Evolutionary conservation across 768 basidiomycete species (phyloP), one percentile per base, ranked within the genome.

Genomic region (Daedalea quercina): DNA sequence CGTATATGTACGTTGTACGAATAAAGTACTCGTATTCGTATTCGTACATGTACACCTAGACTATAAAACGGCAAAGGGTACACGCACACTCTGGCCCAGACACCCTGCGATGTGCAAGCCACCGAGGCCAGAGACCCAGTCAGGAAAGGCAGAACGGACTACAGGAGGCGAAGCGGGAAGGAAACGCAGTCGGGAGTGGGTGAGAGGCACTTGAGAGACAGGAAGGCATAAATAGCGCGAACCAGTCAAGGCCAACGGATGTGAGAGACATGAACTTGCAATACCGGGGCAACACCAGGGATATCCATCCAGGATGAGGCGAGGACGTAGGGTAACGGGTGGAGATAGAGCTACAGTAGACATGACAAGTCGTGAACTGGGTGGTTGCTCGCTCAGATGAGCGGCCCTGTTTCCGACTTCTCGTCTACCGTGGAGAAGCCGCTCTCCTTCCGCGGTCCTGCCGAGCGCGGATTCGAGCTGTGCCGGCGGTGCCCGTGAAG

Each of bases 401-500:
- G 48, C n/a, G 48, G 48, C 34, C 37, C 37, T 19, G 37, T 40
- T 15, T 49, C 34, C n/a, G 48, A 35, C 48, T 49, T 49, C 48
- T 49, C 48, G 34, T 49, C 48, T 12, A 22, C 33, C 19, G 48
- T 22, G 17, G 37, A 19, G 15, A 40, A 40, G 37, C 15, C 19
- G 44, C 23, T 33, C 6, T 49, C 48, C 25, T 28, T 35, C 26
- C 43, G 51, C 33, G n/a, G 28, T 40, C 28, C 48, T 20, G 48
- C n/a, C 31, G 34, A 19, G 20, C 48, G 48, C n/a, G 34, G 73
- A 48, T 61, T 67, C 53, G 60, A 59, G 53, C 55, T 51, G 47
- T 60, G 52, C 48, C 64, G 60, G 31, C 66, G 65, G 50, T 68
- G 66, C 9, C 51, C 42, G 50, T 56, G 57, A 20, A 37, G 13